Evolutionary conservation across 2,329 filamentous ascomycete species (phyloP), one percentile per base, ranked within the genome.

Genomic region (Claviceps monticola): DNA sequence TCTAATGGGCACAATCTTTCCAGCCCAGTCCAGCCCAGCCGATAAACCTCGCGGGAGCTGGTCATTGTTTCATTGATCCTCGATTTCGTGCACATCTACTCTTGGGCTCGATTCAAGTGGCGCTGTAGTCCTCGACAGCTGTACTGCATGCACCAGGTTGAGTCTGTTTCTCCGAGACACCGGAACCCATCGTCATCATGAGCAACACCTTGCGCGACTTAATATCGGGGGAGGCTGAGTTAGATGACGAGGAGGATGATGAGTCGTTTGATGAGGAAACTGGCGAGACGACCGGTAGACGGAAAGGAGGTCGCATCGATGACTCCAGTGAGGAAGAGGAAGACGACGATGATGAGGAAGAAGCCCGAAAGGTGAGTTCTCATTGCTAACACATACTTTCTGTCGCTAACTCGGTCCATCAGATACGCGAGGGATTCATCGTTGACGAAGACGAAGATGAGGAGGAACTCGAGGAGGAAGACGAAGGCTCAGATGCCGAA

Each of bases 401-500:
- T 19, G 14, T 19, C 42, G 21, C 50, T 55, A 45, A 59, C 46
- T 54, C 53, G 57, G 56, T 11, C 2, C 11, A 36, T 23, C 61
- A 95, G 89, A 79, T 95, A 57, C 86, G 86, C 50, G 89, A 95
- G 72, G 91, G 90, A 26, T 98, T 97, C 70, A 96, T 98, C 58
- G 88, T 95, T 34, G 57, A 58, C 37, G 56, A 58, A 39, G 55
- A 58, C 4, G 90, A 95, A 62, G 89, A 91, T 55, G 85, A 88
- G 59, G 84, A 88, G 51, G 85, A 87, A 54, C 85, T 84, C 47
- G 79, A 83, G 48, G 82, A 82, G 36, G 79, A 84, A 50, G 83
- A 76, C 50, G 78, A 77, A 59, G 79, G 80, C 38, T 71, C 70
- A 29, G 72, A 78, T 53, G 73, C 67, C 47, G 73, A 77, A 46